Percentiles rank a stretch among this genome's conserved stretches.
These are phyloP conservation scores for Tetrapyrgos nigripes DNA, from an alignment of 1,284 basidiomycete genomes.

Conservation along the genomic window DNA sequence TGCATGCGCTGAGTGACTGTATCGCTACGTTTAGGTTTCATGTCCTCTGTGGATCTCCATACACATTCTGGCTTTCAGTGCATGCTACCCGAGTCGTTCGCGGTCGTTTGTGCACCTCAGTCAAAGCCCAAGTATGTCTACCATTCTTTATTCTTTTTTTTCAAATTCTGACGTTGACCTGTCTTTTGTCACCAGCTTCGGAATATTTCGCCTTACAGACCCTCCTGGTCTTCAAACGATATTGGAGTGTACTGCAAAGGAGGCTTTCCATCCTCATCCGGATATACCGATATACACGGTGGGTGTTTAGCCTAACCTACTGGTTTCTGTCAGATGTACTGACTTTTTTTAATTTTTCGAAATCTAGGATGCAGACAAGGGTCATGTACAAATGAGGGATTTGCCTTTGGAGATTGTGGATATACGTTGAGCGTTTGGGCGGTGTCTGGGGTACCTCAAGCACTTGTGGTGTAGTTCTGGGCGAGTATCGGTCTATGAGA, in stretches of 20 bases:
- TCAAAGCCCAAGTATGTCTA: slow-evolving; percentile 71
- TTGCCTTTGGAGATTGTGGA: slow-evolving; percentile 76
- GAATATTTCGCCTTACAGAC: slow-evolving; percentile 87
- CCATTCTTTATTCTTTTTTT: slow-evolving; percentile 8
- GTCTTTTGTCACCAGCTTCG: slow-evolving; percentile 58
- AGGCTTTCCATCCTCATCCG: slow-evolving; percentile 86
- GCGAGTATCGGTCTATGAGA: too few relatives aligned
- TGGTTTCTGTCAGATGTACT: slow-evolving; percentile 22
- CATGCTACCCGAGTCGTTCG: slow-evolving; percentile 90
- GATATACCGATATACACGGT: slow-evolving; percentile 86
- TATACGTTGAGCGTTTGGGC: slow-evolving; percentile 34
- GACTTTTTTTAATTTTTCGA: slow-evolving; percentile 5
- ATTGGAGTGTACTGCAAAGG: slow-evolving; percentile 68
- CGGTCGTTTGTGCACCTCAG: slow-evolving; percentile 88
- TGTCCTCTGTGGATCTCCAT: slow-evolving; percentile 89
- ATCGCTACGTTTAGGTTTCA: slow-evolving; percentile 61
- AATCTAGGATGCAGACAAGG: slow-evolving; percentile 74
- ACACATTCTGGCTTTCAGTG: slow-evolving; percentile 88
- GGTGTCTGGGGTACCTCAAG: too few relatives aligned
- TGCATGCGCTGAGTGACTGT: not conserved
- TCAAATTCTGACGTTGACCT: slow-evolving; percentile 3
- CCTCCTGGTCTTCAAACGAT: slow-evolving; percentile 81
- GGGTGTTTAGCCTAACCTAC: slow-evolving; percentile 20
- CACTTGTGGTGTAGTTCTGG: too few relatives aligned
- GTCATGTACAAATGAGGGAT: slow-evolving; percentile 81